phyloP scores from a whole-genome alignment of 352 stramenopile species.

The Pythium aquatile region DNA sequence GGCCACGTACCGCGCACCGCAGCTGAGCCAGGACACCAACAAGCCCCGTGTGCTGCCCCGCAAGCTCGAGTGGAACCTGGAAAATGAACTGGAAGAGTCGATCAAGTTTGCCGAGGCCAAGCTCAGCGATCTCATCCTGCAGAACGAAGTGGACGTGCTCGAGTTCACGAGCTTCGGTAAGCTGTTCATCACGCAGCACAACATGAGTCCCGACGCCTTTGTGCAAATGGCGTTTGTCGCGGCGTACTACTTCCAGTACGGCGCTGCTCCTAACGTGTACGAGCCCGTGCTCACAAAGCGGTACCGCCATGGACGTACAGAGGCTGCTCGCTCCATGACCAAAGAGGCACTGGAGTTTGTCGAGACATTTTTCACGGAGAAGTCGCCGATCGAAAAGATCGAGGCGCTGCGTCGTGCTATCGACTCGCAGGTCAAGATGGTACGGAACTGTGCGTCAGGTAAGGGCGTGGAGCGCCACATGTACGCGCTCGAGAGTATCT shows the following conservation, averaged over 20 bases:
- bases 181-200: slow-evolving; percentile 89
- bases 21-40: slow-evolving; percentile 40
- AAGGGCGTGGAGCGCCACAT: slow-evolving; percentile 94
- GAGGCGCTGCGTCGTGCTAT: slow-evolving; percentile 84
- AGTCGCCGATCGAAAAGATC: slow-evolving; percentile 88
- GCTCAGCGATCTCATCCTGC: slow-evolving; percentile 93
- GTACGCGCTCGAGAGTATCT: slow-evolving; percentile 93
- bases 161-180: slow-evolving; percentile 93
- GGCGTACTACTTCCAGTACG: slow-evolving; percentile 94
- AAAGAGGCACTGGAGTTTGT: slow-evolving; percentile 87
- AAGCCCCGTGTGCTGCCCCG: slow-evolving; percentile 72
- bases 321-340: slow-evolving; percentile 93
- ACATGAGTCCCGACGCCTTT: slow-evolving; percentile 94
- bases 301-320: slow-evolving; percentile 94
- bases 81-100: slow-evolving; percentile 73
- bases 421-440: slow-evolving; percentile 83
- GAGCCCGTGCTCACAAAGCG: slow-evolving; percentile 95
- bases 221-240: slow-evolving; percentile 95
- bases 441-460: slow-evolving; percentile 87
- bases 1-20: slow-evolving; percentile 68
- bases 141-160: slow-evolving; percentile 92
- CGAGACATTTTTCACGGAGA: slow-evolving; percentile 83
- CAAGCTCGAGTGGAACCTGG: slow-evolving; percentile 91
- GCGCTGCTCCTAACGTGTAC: slow-evolving; percentile 87
- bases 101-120: slow-evolving; percentile 93